Evolutionary conservation across 495 filamentous ascomycete species (phyloP), one percentile per base, ranked within the genome.

Genomic region (Penicillium tannophilum): DNA sequence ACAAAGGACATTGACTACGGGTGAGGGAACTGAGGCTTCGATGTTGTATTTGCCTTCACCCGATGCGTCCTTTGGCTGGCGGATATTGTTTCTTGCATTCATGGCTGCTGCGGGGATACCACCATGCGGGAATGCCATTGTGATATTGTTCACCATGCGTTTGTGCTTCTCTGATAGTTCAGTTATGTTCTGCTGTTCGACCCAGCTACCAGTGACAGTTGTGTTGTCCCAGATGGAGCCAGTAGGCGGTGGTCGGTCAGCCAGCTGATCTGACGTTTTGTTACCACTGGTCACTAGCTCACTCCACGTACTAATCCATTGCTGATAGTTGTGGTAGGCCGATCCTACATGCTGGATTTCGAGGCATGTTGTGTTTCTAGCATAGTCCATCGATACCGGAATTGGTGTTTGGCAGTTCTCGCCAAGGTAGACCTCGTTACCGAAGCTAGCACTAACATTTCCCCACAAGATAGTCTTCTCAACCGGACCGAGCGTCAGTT

Each of bases 91-190:
- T 26, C 58, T 69, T 0, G 72, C 61, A 60, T 90, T 76, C 24
- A 74, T 76, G 0, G 85, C 84, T 3, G 89, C 89, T 20, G 69
- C 69, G 26, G 86, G 81, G 5, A 93, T 73, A 2, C 87, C 86
- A 3, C 83, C 77, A 56, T 92, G 89, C 0, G 89, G 89, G 78
- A 91, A 86, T 2, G 87, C 86, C 61, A 91, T 80, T 0, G 86
- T 90, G 42, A 91, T 82, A 63, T 91, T 92, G 69, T 89, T 86
- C 57, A 91, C 67, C 44, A 87, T 72, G 36, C 88, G 75, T 0
- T 62, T 55, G 60, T 82, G 67, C 30, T 70, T 58, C 3, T 69
- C 52, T 12, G 82, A 88, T 3, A 71, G 67, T 5, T 69, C 66
- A 1, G 71, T 74, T 31, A 84, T 76, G 55, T 87, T 68, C 24